A percentile compares a stretch with the other conserved stretches of the same genome.
Conservation (phyloP, 192 early-diverging fungal genomes). For the Mortierella claussenii region DNA sequence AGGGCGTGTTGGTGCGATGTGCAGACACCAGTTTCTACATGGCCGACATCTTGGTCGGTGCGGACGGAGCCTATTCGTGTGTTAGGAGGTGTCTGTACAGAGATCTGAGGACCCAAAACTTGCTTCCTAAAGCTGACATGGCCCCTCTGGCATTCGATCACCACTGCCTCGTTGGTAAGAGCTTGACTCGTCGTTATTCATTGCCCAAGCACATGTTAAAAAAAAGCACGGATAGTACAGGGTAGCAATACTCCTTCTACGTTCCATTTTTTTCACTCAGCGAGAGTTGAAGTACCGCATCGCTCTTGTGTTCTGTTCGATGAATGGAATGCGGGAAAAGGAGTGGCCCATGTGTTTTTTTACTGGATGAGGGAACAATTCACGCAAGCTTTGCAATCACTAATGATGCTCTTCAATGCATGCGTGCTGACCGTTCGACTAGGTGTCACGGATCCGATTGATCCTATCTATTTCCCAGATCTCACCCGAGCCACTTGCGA, state of each 20-base stretch:
- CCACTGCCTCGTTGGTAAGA: conserved; percentile 42
- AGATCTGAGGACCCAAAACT: conserved; percentile 12
- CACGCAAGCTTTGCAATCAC: no score
- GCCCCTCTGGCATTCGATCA: conserved; percentile 40
- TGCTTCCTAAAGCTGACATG: conserved; percentile 36
- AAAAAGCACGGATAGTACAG: no score
- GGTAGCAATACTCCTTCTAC: no score
- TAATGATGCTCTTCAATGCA: no score
- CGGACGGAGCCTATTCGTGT: conserved; percentile 38
- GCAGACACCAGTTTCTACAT: conserved; percentile 9
- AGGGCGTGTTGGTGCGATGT: conserved; percentile 23
- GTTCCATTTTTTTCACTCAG: no score
- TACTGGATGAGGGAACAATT: no score
- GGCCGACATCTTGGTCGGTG: conserved; percentile 35
- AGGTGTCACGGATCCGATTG: conserved; percentile 46
- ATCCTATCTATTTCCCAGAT: conserved; percentile 45
- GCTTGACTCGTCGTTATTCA: background rate
- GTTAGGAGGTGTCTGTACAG: conserved; percentile 30
- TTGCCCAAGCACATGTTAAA: no score
- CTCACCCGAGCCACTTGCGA: conserved; percentile 27
- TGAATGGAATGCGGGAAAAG: no score
- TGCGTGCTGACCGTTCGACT: no score
- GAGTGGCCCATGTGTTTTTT: no score
- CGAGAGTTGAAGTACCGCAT: no score
- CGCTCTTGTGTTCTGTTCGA: no score